Evolutionary conservation across 2,329 filamentous ascomycete species (phyloP), one percentile per base, ranked within the genome.

Genomic region (Penicillium hordei): DNA sequence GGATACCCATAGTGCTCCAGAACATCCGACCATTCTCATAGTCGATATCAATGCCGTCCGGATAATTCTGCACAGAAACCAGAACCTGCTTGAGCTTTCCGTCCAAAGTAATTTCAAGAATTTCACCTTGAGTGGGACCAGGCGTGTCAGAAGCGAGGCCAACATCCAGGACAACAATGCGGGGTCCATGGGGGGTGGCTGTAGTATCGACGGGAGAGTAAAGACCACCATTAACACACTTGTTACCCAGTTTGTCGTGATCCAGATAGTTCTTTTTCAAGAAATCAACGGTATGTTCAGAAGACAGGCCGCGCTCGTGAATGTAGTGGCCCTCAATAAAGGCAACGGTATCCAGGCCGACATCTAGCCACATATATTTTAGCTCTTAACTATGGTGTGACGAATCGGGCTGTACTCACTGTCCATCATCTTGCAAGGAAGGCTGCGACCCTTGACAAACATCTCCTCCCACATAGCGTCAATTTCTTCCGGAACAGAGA

Each of bases 261-360:
- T 75, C 68, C 39, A 84, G 67, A 61, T 79, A 84, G 7, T 77
- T 70, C 5, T 72, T 68, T 17, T 75, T 68, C 2, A 84, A 68
- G 59, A 72, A 84, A 53, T 81, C 72, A 13, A 82, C 72, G 0
- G 79, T 78, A 13, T 75, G 70, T 2, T 68, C 68, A 0, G 69
- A 51, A 2, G 72, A 64, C 0, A 83, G 70, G 0, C 75, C 73
- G 3, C 82, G 77, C 64, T 84, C 82, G 4, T 75, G 62, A 56
- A 83, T 72, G 64, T 84, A 84, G 58, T 84, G 78, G 31, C 78
- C 63, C 58, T 85, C 82, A 49, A 85, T 83, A 48, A 81, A 76
- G 0, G 77, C 73, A 3, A 84, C 80, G 0, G 81, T 84, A 52
- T 85, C 82, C 0, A 84, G 70, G 0, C 81, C 82, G 21, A 84